Evolutionary conservation across 2,329 filamentous ascomycete species (phyloP).

Genomic region (Dactylonectria estremocensis): DNA sequence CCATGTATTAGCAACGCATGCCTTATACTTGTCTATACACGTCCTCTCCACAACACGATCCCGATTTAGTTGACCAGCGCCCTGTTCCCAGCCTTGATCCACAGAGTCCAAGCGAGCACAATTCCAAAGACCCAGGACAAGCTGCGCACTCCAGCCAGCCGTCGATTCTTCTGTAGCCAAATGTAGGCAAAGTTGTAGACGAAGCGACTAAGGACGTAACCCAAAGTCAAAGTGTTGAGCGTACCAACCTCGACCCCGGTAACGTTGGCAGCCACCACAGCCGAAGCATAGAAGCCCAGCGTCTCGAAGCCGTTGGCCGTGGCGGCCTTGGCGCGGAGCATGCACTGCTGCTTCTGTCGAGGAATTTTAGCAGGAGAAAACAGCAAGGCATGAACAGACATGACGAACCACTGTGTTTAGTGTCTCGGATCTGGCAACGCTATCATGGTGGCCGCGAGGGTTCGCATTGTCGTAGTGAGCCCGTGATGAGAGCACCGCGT

Average conservation of each 20-base stretch:
- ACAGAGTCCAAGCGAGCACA: conserved; percentile 55
- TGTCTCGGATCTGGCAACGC: conserved; percentile 51
- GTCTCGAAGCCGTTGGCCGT: conserved; percentile 62
- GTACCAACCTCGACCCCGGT: conserved; percentile 55
- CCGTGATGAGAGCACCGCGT: conserved; percentile 50
- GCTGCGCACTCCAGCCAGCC: conserved; percentile 55
- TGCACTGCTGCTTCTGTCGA: conserved; percentile 66
- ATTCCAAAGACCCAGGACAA: conserved; percentile 56
- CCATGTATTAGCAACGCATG: too few species aligned
- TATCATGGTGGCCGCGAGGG: conserved; percentile 55
- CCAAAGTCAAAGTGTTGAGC: conserved; percentile 58
- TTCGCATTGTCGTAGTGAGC: conserved; percentile 57
- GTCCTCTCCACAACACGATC: neutral
- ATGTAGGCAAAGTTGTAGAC: conserved; percentile 62
- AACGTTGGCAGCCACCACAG: conserved; percentile 63
- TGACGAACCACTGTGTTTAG: conserved; percentile 49
- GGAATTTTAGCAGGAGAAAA: neutral
- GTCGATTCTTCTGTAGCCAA: conserved; percentile 58
- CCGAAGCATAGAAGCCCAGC: conserved; percentile 59
- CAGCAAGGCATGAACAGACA: neutral
- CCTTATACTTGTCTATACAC: neutral
- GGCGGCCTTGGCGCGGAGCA: conserved; percentile 68
- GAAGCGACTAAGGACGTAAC: conserved; percentile 58
- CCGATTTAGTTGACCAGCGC: conserved; percentile 29
- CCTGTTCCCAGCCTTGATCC: conserved; percentile 57